Percentiles rank a stretch among this genome's conserved stretches.
These are phyloP conservation scores for Oemleria cerasiformis DNA, from an alignment of 306 rosid species.

Conservation along the genomic window DNA sequence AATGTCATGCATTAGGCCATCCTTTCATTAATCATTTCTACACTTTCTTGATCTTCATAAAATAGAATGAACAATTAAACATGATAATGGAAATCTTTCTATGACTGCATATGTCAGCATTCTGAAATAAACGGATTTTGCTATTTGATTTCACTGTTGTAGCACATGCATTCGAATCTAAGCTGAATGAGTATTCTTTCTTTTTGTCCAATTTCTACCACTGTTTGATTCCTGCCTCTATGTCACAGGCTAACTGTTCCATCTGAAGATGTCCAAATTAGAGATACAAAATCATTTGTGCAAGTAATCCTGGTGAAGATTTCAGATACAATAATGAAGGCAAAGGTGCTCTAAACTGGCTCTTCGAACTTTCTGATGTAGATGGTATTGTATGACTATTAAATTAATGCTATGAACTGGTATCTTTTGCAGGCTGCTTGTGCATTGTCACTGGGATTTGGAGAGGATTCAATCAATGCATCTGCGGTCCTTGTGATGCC, in stretches of 20 bases:
- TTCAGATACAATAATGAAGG: conserved; percentile 55
- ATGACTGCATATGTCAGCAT: background rate
- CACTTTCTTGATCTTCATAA: background rate
- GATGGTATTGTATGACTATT: conserved; percentile 5
- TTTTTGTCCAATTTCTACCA: background rate
- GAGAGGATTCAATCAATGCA: conserved; percentile 87
- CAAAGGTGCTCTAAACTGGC: conserved; percentile 57
- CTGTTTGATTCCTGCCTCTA: conserved; percentile 14
- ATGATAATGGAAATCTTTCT: background rate
- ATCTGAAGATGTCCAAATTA: conserved; percentile 55
- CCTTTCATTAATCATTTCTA: background rate
- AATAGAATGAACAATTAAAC: background rate
- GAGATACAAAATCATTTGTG: conserved; percentile 48
- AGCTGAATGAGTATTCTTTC: background rate
- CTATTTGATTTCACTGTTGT: background rate
- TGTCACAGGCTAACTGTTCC: conserved; percentile 48
- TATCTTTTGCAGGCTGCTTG: conserved; percentile 58
- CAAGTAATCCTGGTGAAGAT: conserved; percentile 58
- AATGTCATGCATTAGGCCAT: background rate
- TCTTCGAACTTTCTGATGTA: background rate
- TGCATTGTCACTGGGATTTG: conserved; percentile 72
- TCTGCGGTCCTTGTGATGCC: conserved; percentile 97
- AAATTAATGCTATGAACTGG: conserved; percentile 13
- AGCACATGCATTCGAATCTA: background rate
- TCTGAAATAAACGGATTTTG: background rate